Conservation (phyloP, 108 stramenopile genomes). For the Cyclotella atomus region DNA sequence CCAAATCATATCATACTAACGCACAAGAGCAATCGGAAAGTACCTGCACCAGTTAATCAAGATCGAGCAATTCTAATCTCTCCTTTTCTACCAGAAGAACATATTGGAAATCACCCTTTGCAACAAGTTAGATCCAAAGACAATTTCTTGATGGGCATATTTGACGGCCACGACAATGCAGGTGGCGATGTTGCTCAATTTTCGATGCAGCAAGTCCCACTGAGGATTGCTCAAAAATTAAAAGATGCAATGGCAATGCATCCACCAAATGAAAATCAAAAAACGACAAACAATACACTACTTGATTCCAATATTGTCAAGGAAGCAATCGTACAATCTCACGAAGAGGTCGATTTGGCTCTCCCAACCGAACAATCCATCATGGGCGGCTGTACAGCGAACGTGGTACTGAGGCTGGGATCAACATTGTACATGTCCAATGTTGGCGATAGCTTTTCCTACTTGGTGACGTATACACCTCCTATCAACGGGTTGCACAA, state of each 20-base stretch:
- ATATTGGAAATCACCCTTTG: not conserved
- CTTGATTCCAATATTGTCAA: conserved; percentile 14
- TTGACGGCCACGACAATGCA: conserved; percentile 74
- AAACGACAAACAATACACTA: not conserved
- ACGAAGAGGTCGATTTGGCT: conserved; percentile 60
- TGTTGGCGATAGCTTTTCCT: conserved; percentile 68
- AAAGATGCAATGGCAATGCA: conserved; percentile 10
- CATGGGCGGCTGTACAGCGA: conserved; percentile 72
- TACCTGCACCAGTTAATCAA: conserved; percentile 56
- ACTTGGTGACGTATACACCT: conserved; percentile 49
- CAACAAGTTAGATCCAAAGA: conserved; percentile 18
- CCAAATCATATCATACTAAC: conserved; percentile 40
- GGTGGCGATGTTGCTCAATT: conserved; percentile 64
- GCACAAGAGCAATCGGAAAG: conserved; percentile 40
- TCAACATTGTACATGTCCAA: conserved; percentile 70
- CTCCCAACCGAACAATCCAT: conserved; percentile 35
- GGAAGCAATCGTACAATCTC: conserved; percentile 48
- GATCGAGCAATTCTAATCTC: conserved; percentile 63
- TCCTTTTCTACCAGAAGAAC: conserved; percentile 36
- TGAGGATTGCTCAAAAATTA: conserved; percentile 33
- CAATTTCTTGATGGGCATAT: conserved; percentile 63
- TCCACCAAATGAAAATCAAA: not conserved
- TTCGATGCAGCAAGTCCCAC: conserved; percentile 52
- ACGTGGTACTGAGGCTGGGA: conserved; percentile 53
- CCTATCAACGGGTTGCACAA: conserved; percentile 9